phyloP scores from a whole-genome alignment of 31 red algal genomes.

The Asparagopsis taxiformis region DNA sequence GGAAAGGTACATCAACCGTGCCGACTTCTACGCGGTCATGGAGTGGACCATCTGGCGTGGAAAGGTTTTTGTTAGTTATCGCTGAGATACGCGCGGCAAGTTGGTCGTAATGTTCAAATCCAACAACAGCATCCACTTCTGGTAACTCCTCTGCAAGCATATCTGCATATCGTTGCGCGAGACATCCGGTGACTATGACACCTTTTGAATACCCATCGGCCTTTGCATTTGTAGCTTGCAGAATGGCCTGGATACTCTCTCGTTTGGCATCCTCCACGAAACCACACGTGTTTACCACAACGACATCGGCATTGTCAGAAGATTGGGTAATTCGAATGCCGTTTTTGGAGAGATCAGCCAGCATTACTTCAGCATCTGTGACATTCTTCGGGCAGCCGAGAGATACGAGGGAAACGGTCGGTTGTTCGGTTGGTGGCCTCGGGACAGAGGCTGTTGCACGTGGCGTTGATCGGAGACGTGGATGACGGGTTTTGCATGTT shows the following conservation, averaged over 20 bases:
- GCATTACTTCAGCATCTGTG: conserved; percentile 91
- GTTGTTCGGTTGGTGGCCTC: conserved; percentile 8
- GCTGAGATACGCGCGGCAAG: conserved; percentile 48
- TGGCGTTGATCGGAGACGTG: not conserved
- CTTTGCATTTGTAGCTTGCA: conserved; percentile 52
- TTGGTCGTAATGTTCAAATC: conserved; percentile 83
- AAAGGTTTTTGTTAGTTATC: conserved; percentile 3
- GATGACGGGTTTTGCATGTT: not conserved
- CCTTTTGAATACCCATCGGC: conserved; percentile 28
- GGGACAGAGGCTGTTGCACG: not conserved
- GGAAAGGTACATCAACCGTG: conserved; percentile 77
- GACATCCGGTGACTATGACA: conserved; percentile 92
- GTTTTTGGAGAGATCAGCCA: conserved; percentile 62
- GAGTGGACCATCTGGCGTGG: not conserved
- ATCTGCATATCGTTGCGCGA: conserved; percentile 88
- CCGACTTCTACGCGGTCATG: conserved; percentile 76
- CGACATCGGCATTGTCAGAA: conserved; percentile 61
- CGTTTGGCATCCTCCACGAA: conserved; percentile 95
- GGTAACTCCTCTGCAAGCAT: conserved; percentile 80
- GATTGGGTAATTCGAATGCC: conserved; percentile 37
- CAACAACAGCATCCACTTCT: conserved; percentile 91
- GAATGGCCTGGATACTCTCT: conserved; percentile 80
- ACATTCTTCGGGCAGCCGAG: conserved; percentile 94
- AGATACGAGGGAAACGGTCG: conserved; percentile 59
- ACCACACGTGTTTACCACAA: conserved; percentile 96